These are phyloP conservation scores for Apiospora saccharicola DNA, from an alignment of 2,329 filamentous ascomycete genomes.

Conservation along the genomic window DNA sequence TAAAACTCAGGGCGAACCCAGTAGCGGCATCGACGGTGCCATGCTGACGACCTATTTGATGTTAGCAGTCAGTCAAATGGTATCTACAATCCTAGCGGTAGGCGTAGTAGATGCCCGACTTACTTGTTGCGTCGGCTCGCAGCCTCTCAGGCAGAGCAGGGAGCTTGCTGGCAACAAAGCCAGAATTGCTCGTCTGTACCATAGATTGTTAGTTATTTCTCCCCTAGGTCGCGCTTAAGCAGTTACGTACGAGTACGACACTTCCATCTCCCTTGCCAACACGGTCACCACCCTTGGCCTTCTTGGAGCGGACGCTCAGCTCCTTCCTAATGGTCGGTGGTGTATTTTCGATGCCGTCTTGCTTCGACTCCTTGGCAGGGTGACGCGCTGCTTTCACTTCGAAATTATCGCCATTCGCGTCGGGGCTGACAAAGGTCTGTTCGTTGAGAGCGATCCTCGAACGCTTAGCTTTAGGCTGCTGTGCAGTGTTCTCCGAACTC, in stretches of 20 bases:
- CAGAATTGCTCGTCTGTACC: slow-evolving; percentile 78
- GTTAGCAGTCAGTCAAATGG: slow-evolving; percentile 26
- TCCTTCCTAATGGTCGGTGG: slow-evolving; percentile 54
- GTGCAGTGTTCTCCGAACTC: slow-evolving; percentile 60
- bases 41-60: slow-evolving; percentile 63
- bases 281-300: slow-evolving; percentile 68
- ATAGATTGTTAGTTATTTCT: slow-evolving; percentile 36
- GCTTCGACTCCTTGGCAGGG: slow-evolving; percentile 52
- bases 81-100: not conserved
- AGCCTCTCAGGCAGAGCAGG: slow-evolving; percentile 83
- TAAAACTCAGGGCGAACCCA: slow-evolving; percentile 82
- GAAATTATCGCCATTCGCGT: slow-evolving; percentile 59
- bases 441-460: slow-evolving; percentile 65
- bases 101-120: slow-evolving; percentile 39
- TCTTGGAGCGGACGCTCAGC: slow-evolving; percentile 67
- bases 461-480: slow-evolving; percentile 70
- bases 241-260: slow-evolving; percentile 65
- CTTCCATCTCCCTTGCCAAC: slow-evolving; percentile 72
- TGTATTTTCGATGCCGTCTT: slow-evolving; percentile 55
- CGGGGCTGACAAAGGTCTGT: slow-evolving; percentile 62
- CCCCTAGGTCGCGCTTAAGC: not conserved
- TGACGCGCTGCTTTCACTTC: slow-evolving; percentile 64
- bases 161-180: slow-evolving; percentile 85
- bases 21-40: slow-evolving; percentile 70
- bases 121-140: slow-evolving; percentile 70